A percentile compares a stretch with the other conserved stretches of the same genome.
Evolutionary conservation across 495 filamentous ascomycete genomes (phyloP).

Genomic region (Thozetella sp.): DNA sequence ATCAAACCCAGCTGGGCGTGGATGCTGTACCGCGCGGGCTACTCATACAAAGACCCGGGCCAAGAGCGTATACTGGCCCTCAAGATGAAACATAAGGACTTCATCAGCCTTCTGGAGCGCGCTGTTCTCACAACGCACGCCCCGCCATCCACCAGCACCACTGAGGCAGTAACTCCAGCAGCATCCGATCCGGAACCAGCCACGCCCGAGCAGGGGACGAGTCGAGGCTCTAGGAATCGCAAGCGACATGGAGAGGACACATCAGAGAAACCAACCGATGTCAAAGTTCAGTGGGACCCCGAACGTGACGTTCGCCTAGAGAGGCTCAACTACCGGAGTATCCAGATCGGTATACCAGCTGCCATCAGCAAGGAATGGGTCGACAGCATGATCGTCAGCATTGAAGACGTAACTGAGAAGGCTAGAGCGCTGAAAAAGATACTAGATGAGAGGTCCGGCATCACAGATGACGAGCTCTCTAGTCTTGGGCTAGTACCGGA

Average conservation of each 20-base stretch:
- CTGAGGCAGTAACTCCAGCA: not conserved
- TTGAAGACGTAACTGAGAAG: conserved; percentile 59
- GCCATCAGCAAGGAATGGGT: conserved; percentile 42
- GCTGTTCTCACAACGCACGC: conserved; percentile 19
- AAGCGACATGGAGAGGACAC: not conserved
- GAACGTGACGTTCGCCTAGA: conserved; percentile 47
- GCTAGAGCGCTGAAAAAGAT: conserved; percentile 46
- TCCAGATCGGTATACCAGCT: conserved; percentile 62
- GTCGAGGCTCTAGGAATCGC: not conserved
- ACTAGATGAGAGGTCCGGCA: conserved; percentile 36
- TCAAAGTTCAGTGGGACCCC: conserved; percentile 67
- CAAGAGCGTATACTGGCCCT: conserved; percentile 59
- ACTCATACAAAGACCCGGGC: conserved; percentile 45
- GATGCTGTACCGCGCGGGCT: conserved; percentile 66
- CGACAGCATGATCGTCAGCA: conserved; percentile 51
- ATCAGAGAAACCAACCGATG: conserved; percentile 31
- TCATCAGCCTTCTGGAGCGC: conserved; percentile 36
- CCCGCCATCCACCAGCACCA: not conserved
- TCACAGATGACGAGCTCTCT: conserved; percentile 35
- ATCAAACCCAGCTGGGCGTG: conserved; percentile 67
- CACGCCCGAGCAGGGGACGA: not conserved
- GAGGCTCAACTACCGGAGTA: conserved; percentile 48
- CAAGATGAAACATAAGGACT: conserved; percentile 44
- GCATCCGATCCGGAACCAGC: not conserved
- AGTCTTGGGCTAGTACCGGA: conserved; percentile 39